These are phyloP conservation scores for Elongisporangium senticosum DNA, from an alignment of 352 stramenopile genomes.

Conservation along the genomic window DNA sequence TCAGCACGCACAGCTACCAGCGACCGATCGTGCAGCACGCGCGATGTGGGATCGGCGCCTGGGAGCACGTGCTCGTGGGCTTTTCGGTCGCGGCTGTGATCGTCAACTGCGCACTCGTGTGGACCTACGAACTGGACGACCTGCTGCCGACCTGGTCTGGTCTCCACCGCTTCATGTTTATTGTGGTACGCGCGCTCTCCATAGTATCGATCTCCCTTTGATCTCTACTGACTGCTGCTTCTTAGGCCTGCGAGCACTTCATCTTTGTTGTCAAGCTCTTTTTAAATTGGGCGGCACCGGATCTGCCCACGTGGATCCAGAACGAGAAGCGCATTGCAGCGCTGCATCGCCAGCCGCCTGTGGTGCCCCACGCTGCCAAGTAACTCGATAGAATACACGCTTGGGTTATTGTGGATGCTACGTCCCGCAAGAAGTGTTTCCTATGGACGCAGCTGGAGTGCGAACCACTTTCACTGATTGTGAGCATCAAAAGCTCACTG, in stretches of 20 bases:
- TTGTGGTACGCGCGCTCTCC: conserved; percentile 27
- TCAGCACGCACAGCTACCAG: conserved; percentile 80
- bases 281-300: conserved; percentile 45
- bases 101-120: conserved; percentile 93
- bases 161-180: conserved; percentile 54
- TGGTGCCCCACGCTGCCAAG: background rate
- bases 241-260: conserved; percentile 40
- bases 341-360: conserved; percentile 7
- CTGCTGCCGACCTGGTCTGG: conserved; percentile 50
- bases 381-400: background rate
- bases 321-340: conserved; percentile 31
- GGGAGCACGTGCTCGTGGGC: conserved; percentile 90
- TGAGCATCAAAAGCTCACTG: too few relatives aligned
- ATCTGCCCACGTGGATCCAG: conserved; percentile 37
- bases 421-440: too few relatives aligned
- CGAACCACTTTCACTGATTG: too few relatives aligned
- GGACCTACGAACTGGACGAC: conserved; percentile 52
- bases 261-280: conserved; percentile 54
- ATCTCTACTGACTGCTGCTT: background rate
- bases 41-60: conserved; percentile 85
- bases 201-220: background rate
- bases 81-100: conserved; percentile 90
- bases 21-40: conserved; percentile 86
- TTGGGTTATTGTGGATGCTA: too few relatives aligned
- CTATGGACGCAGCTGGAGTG: too few relatives aligned